Evolutionary conservation across 208 protist species (phyloP), one percentile per base, ranked within the genome.

Genomic region (Trypanosoma lewisi): DNA sequence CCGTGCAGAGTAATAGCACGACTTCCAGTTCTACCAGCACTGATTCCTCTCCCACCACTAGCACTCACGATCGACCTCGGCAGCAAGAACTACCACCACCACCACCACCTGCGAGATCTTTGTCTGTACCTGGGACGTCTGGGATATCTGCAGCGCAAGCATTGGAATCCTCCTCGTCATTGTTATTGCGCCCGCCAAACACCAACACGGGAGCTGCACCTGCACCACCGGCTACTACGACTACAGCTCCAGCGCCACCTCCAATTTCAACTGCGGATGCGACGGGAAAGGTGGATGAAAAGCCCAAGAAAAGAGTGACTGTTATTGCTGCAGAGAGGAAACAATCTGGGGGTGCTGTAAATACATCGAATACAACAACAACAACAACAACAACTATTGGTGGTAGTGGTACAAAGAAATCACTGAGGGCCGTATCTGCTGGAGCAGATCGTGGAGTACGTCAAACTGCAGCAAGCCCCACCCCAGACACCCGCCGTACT

Each of bases 251-350:
- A n/a, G n/a, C n/a, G n/a, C n/a, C n/a, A n/a, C n/a, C n/a, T n/a
- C n/a, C n/a, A n/a, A n/a, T n/a, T n/a, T n/a, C n/a, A n/a, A n/a
- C n/a, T n/a, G n/a, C 33, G 2, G 25, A 21, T 31, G 21, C 34
- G 19, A 17, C 2, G 25, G 63, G 14, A 47, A 57, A 49, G 27
- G 17, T 7, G 31, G 31, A 37, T 33, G 57, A 64, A 11, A 71
- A 59, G 16, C 33, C 65, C 9, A 52, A 59, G 28, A 71, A 64
- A 30, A 71, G 59, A 23, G 65, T 64, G 25, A 63, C 33, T 7
- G 25, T 68, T 36, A 21, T 60, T 1, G 17, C 63, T 16, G 17
- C 4, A 42, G 17, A 48, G n/a, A 64, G 41, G 17, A 57, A 63
- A 14, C 1, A 34, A 3, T 16, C 33, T 33, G 19, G 3, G 16